Evolutionary conservation across 1,139 yeast species (phyloP), one percentile per base, ranked within the genome.

Genomic region (Diutina scorzettiae): DNA sequence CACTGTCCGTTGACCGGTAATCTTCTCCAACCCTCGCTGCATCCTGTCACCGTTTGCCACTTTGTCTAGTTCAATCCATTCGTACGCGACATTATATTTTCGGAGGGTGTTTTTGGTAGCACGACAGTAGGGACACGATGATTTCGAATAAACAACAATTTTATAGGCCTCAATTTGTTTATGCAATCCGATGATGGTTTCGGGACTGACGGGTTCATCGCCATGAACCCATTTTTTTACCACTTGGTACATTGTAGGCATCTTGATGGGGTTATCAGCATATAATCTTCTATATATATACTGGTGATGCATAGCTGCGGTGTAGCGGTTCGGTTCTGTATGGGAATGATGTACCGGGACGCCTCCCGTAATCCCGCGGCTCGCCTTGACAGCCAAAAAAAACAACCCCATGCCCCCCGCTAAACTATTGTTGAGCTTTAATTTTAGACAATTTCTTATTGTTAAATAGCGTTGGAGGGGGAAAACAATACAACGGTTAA

Each of bases 61-160:
- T 3, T 43, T 43, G 48, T 59, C 53, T 40, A 60, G 50, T 45
- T 60, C 65, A n/a, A 58, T 41, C 9, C 56, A 42, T 39, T 53
- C 51, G 43, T 45, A 51, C 16, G 53, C 45, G 30, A 49, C 46
- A 11, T 49, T 45, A 12, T 46, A 42, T 6, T 41, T 28, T 6
- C 60, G 46, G 33, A 57, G 46, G 6, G 45, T 31, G 5, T 21
- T 19, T 48, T 60, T 60, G 40, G 64, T 54, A 16, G 48, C 43
- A 9, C 40, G 47, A 42, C 65, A 60, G 44, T 58, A 60, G 2
- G 63, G 62, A 43, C 66, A 61, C 46, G 55, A 55, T n/a, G 59
- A 36, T 44, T 57, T 57, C 41, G 59, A 55, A 42, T 46, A 57
- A 17, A 57, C 56, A 27, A 60, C 54, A 4, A 59, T 48, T 41